Percentiles rank a stretch among this genome's conserved stretches.
Evolutionary conservation across 164 flowering plant species (phyloP).

Genomic region (Magnolia changhungtana): DNA sequence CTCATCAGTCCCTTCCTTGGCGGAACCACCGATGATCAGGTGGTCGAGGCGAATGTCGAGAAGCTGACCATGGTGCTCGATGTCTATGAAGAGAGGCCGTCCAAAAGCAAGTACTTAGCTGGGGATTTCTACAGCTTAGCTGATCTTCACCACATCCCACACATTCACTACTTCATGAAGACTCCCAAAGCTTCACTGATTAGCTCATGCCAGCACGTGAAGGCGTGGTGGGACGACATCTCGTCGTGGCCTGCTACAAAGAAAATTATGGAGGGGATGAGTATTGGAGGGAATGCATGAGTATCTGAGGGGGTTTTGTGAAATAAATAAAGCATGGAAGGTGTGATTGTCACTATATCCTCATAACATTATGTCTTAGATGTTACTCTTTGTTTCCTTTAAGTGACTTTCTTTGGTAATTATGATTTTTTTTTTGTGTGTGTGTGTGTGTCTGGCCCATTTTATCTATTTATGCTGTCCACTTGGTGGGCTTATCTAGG

Average conservation of each 20-base stretch:
- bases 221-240: slow-evolving; percentile 65
- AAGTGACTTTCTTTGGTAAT: no score
- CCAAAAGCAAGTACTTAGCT: slow-evolving; percentile 14
- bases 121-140: slow-evolving; percentile 55
- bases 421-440: no score
- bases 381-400: no score
- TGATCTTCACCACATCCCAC: slow-evolving; percentile 47
- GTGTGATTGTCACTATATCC: no score
- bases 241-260: slow-evolving; percentile 43
- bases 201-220: slow-evolving; percentile 44
- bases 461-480: no score
- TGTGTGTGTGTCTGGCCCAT: no score
- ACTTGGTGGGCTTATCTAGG: no score
- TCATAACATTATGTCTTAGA: no score
- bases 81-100: slow-evolving; percentile 15
- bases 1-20: slow-evolving; percentile 3
- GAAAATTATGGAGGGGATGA: slow-evolving; percentile 27
- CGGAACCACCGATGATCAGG: background rate
- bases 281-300: no score
- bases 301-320: no score
- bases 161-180: slow-evolving; percentile 47
- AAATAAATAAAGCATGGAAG: no score
- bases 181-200: slow-evolving; percentile 37
- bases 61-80: slow-evolving; percentile 12
- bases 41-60: background rate